Evolutionary conservation across 2,329 filamentous ascomycete species (phyloP).

Genomic region (Phaeophleospora eucalypticola): DNA sequence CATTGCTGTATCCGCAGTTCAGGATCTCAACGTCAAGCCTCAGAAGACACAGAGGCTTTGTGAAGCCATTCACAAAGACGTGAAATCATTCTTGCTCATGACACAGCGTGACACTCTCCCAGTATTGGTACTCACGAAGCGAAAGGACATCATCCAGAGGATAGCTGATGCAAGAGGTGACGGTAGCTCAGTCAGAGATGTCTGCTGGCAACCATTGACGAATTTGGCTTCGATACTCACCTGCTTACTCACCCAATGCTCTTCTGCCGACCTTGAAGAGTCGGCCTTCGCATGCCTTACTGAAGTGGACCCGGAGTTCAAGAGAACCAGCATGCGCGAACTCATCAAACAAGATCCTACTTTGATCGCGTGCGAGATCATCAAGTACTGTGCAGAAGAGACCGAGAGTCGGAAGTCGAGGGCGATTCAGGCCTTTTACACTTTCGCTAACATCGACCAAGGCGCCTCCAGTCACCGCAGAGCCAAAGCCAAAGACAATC

Average conservation of each 20-base stretch:
- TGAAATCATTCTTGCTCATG: slow-evolving; percentile 67
- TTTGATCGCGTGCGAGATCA: slow-evolving; percentile 70
- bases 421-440: slow-evolving; percentile 48
- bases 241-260: slow-evolving; percentile 54
- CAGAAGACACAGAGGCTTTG: slow-evolving; percentile 76
- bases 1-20: slow-evolving; percentile 75
- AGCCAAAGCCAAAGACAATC: slow-evolving; percentile 46
- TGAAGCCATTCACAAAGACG: slow-evolving; percentile 71
- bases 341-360: slow-evolving; percentile 73
- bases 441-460: slow-evolving; percentile 47
- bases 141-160: slow-evolving; percentile 71
- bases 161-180: slow-evolving; percentile 67
- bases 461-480: slow-evolving; percentile 43
- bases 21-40: slow-evolving; percentile 75
- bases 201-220: slow-evolving; percentile 53
- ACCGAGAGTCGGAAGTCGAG: slow-evolving; percentile 40
- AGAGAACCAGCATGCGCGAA: slow-evolving; percentile 59
- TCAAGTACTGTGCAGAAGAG: slow-evolving; percentile 74
- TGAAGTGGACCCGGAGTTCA: slow-evolving; percentile 67
- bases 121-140: slow-evolving; percentile 75
- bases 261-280: slow-evolving; percentile 61
- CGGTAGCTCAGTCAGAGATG: slow-evolving; percentile 54
- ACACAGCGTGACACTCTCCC: slow-evolving; percentile 82
- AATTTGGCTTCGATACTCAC: slow-evolving; percentile 59
- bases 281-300: slow-evolving; percentile 66